Percentiles rank a stretch among this genome's conserved stretches.
These are phyloP conservation scores for Trichoderma koningiopsis DNA, from an alignment of 2,329 filamentous ascomycete species.

Conservation along the genomic window DNA sequence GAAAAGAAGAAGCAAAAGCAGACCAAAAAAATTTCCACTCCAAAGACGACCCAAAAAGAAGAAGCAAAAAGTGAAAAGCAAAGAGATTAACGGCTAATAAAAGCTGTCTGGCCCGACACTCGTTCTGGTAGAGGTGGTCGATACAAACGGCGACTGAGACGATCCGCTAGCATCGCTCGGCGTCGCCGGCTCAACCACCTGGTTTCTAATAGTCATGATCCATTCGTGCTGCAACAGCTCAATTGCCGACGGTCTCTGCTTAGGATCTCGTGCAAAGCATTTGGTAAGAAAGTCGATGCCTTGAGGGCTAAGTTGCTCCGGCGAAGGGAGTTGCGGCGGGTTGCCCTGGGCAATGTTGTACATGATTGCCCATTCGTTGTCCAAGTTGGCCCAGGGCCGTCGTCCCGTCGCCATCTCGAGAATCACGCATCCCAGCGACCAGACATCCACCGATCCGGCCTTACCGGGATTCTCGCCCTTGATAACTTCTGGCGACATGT, in stretches of 20 bases:
- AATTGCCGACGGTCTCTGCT: conserved; percentile 75
- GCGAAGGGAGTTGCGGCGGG: conserved; percentile 77
- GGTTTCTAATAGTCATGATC: conserved; percentile 68
- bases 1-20: background rate
- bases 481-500: conserved; percentile 99
- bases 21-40: background rate
- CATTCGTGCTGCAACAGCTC: conserved; percentile 94
- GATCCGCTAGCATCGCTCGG: conserved; percentile 59
- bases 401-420: conserved; percentile 96
- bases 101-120: conserved; percentile 36
- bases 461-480: conserved; percentile 81
- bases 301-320: conserved; percentile 79
- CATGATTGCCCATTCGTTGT: conserved; percentile 99
- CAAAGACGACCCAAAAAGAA: background rate
- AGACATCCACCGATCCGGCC: conserved; percentile 88
- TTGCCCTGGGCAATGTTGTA: conserved; percentile 99
- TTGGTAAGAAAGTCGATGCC: conserved; percentile 86
- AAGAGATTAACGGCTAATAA: conserved; percentile 5
- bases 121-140: conserved; percentile 37
- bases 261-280: conserved; percentile 86
- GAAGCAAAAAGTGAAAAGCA: background rate
- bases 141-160: conserved; percentile 41
- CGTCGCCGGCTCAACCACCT: conserved; percentile 65
- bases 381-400: conserved; percentile 90
- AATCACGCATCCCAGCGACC: conserved; percentile 95